Evolutionary conservation across 805 yeast genomes (phyloP), one percentile per base, ranked within the genome.

Genomic region (Candida ulmi): DNA sequence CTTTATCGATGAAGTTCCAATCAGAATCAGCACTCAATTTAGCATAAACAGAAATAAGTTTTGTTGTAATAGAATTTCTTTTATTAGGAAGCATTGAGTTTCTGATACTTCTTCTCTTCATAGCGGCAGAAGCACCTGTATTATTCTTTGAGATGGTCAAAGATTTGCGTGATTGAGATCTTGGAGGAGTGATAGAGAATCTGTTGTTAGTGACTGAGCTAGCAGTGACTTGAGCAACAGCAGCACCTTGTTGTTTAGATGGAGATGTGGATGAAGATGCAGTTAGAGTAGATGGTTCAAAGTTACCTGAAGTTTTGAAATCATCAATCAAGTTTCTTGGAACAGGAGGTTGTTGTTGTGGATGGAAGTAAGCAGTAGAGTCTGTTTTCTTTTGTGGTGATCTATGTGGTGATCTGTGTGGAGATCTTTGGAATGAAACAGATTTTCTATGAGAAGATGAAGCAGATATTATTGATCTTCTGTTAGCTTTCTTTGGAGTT

Each of bases 31-130:
- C 71, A 3, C 86, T 71, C 44, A 83, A 62, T 54, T 78, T 81
- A 26, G 91, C 87, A 58, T 83, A 83, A 0, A 88, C 78, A 1
- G 88, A 74, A 43, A 83, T 71, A 45, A 83, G 58, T 52, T 80
- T 83, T 31, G 86, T 68, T 0, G 91, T 83, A 33, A 83, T 77
- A 1, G 90, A 82, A 45, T 81, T 81, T 51, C 90, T 72, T 54
- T 82, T 76, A 43, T 66, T 63, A 28, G 62, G 65, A 41, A 63
- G 44, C 51, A 65, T 52, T 1, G 74, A 68, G 37, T 57, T 54
- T 45, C 74, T 61, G 39, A 58, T 54, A 31, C 54, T 51, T 24
- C 58, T 45, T 43, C 62, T 58, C 37, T 49, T 47, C 17, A 19
- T 19, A 11, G 17, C 34, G 13, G 34, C 15, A 31, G 25, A 8